Evolutionary conservation across 257 asterid species (phyloP), one percentile per base, ranked within the genome.

Genomic region (Fraxinus anomala): DNA sequence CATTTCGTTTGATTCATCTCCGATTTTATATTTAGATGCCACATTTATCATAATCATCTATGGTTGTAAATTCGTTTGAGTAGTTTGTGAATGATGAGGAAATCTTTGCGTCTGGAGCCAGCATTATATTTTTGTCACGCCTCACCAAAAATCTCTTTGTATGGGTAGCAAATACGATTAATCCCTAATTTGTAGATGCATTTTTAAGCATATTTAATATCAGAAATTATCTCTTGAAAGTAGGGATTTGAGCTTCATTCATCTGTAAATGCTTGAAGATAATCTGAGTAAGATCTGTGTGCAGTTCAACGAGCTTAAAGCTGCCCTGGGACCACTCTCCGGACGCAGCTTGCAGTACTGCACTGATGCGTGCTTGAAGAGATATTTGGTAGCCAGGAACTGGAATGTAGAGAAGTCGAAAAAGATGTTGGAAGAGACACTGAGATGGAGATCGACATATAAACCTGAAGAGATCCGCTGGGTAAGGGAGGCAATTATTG

Each of bases 391-490:
- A 84, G 98, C 96, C 9, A 87, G 99, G 19, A 89, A 81, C 85
- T 95, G 97, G 98, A 93, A 88, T 67, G 88, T 89, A 4, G 99
- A 90, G 24, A 95, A 90, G 85, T 82, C 98, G 2, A 89, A 91
- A 85, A 95, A 90, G 86, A 95, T 95, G 99, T 63, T 95, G 79
- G 97, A 91, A 82, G 98, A 95, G 70, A 87, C 98, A 13, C 79
- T 95, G 76, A 88, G 86, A 82, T 95, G 99, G 99, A 91, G 99
- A 80, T 82, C 93, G 47, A 83, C 83, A 65, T 95, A 68, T 75
- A 91, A 93, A 83, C 99, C 99, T 51, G 98, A 93, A 88, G 99
- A 95, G 80, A 93, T 95, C 76, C 97, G 94, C 83, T 95, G 99
- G 99, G 99, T 95, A 87, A 86, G 77, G 23, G 21, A 17, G 10